phyloP scores from a whole-genome alignment of 768 basidiomycete species.

The Podaxis sp. region DNA sequence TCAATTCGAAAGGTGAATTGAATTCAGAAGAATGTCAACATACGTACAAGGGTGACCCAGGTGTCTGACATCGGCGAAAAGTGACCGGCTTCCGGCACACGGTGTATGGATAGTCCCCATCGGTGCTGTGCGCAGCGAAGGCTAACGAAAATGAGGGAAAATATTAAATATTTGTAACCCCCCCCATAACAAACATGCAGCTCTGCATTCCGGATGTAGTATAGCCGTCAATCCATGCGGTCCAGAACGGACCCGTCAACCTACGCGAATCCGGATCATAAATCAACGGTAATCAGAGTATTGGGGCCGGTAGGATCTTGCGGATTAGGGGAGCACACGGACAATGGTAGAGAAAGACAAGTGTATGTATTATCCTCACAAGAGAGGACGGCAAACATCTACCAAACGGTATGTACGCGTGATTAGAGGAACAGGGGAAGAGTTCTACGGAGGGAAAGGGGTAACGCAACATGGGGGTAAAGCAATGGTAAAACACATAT shows the following conservation, averaged over 20 bases:
- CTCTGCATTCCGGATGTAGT: background rate
- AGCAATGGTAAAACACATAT: conserved; percentile 23
- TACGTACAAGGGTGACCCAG: no score
- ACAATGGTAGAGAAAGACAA: background rate
- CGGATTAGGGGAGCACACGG: background rate
- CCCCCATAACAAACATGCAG: background rate
- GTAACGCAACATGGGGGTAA: conserved; percentile 30
- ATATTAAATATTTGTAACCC: background rate
- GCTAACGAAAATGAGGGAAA: background rate
- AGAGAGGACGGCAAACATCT: conserved; percentile 14
- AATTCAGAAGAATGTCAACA: no score
- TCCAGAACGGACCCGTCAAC: no score
- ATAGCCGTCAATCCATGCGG: background rate
- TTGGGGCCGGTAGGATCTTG: background rate
- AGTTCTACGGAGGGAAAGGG: conserved; percentile 20
- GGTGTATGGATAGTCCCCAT: background rate
- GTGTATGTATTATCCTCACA: conserved; percentile 3
- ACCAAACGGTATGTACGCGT: conserved; percentile 17
- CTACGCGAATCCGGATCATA: background rate
- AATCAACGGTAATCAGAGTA: background rate
- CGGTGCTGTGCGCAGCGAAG: background rate
- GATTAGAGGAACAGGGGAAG: conserved; percentile 21
- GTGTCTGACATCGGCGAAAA: background rate
- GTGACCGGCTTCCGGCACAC: background rate
- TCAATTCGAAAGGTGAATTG: no score